Base-by-base conservation (phyloP, 768 basidiomycete genomes). In the Boletus subcaerulescens region DNA sequence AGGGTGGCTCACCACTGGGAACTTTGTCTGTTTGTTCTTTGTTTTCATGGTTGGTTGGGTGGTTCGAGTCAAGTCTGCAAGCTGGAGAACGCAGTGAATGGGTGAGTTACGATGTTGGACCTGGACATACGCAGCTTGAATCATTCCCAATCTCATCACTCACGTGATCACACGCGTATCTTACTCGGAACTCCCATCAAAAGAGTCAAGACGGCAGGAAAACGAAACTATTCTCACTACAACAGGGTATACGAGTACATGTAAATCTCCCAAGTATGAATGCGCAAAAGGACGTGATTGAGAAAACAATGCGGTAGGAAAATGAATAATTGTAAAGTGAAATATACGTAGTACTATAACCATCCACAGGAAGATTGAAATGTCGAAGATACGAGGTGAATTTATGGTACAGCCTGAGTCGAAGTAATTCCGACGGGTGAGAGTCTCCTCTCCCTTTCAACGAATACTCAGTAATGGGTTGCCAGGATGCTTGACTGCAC, bases 21-120 rank as follows among this genome's bases (percentile, higher is more conserved):
- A 95, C 62, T 92, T 91, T 11, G 92, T 93, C 54, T 89, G 84
- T 71, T 92, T 93, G 72, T 92, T 92, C 73, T 91, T 91, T 65
- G 90, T 91, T 76, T 91, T 92, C 90, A 92, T 91, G 12, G 52
- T 36, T 39, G 49, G 35, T 38, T 18, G 26, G 10, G 15, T 8
- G 10, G 42, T 24, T 56, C 15, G 22, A 29, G 46, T 52, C 54
- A 35, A 47, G 29, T 42, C 14, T 18, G 17, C 9, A 12, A 18
- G 17, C 14, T 39, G 3, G 35, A 42, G 42, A 38, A 42, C n/a
- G 29, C 9, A 24, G 14, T 10, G 38, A 32, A 42, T 33, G 41
- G 26, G 10, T 22, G 50, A 38, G 36, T 51, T 49, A 53, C 29
- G 8, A 29, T 47, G 53, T 43, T 42, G 31, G 44, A 4, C 29